A percentile compares a stretch with the other conserved stretches of the same genome.
Evolutionary conservation across 2,329 filamentous ascomycete genomes (phyloP).

Genomic region (Exophiala sideris): DNA sequence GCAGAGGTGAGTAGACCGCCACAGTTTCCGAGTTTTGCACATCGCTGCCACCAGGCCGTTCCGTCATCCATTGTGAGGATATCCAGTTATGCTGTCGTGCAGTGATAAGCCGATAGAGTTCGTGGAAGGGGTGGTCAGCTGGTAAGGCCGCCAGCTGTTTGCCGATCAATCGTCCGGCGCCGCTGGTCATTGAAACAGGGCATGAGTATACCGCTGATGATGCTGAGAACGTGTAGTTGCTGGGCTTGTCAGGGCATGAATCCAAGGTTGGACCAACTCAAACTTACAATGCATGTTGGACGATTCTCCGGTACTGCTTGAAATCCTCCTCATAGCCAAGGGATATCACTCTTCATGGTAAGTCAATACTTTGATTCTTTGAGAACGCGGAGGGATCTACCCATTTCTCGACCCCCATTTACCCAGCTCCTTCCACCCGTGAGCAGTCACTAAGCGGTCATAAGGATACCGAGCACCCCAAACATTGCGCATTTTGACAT

Average conservation of each 20-base stretch:
- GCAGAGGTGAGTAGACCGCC: slow-evolving; percentile 22
- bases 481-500: slow-evolving; percentile 30
- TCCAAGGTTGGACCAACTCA: background rate
- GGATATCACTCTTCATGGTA: slow-evolving; percentile 25
- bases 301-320: slow-evolving; percentile 27
- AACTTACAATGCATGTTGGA: slow-evolving; percentile 32
- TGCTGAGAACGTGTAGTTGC: slow-evolving; percentile 32
- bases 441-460: slow-evolving; percentile 28
- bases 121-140: slow-evolving; percentile 25
- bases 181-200: slow-evolving; percentile 32
- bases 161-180: slow-evolving; percentile 28
- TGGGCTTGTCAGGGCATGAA: slow-evolving; percentile 2
- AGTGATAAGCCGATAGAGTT: slow-evolving; percentile 16
- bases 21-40: slow-evolving; percentile 35
- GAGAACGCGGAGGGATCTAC: slow-evolving; percentile 11
- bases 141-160: slow-evolving; percentile 21
- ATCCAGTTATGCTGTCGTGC: slow-evolving; percentile 54
- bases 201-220: slow-evolving; percentile 31
- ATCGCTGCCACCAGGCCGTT: slow-evolving; percentile 36
- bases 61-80: slow-evolving; percentile 45
- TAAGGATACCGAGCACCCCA: slow-evolving; percentile 29
- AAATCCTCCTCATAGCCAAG: slow-evolving; percentile 30
- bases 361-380: background rate
- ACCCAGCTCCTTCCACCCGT: slow-evolving; percentile 34
- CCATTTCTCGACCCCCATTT: slow-evolving; percentile 35